These are phyloP conservation scores for Tetrahymena thermophila DNA, from an alignment of 73 alveolate species.

Conservation along the genomic window DNA sequence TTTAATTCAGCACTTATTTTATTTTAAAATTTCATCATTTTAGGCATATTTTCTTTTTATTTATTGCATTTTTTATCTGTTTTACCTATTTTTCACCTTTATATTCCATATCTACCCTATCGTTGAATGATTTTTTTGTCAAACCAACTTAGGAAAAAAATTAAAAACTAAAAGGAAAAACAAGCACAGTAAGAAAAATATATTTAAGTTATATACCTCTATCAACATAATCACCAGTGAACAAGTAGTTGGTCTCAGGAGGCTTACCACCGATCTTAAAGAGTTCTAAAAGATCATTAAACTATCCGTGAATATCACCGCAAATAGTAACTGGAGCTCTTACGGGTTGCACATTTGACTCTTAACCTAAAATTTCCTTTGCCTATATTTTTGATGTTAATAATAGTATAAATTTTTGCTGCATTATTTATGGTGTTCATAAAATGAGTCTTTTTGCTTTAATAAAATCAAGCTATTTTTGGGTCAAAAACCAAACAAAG, in stretches of 20 bases:
- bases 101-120: neutral
- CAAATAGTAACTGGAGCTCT: slow-evolving; percentile 48
- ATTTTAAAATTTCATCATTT: too few relatives aligned
- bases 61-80: neutral
- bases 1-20: neutral
- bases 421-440: neutral
- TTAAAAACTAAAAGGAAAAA: neutral
- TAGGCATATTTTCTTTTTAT: neutral
- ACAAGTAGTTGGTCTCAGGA: slow-evolving; percentile 84
- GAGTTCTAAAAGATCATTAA: slow-evolving; percentile 58
- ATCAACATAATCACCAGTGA: slow-evolving; percentile 94
- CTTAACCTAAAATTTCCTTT: slow-evolving; percentile 44
- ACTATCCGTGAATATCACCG: slow-evolving; percentile 73
- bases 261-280: slow-evolving; percentile 48
- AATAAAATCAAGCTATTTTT: neutral
- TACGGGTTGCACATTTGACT: slow-evolving; percentile 25
- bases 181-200: neutral
- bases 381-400: slow-evolving; percentile 9
- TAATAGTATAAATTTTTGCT: neutral
- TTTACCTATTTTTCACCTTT: neutral
- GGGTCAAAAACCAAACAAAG: neutral
- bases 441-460: neutral
- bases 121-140: neutral
- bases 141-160: neutral
- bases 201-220: slow-evolving; percentile 55